These are phyloP conservation scores for Fusarium neocosmosporiellum DNA, from an alignment of 2,329 filamentous ascomycete genomes.

Conservation along the genomic window DNA sequence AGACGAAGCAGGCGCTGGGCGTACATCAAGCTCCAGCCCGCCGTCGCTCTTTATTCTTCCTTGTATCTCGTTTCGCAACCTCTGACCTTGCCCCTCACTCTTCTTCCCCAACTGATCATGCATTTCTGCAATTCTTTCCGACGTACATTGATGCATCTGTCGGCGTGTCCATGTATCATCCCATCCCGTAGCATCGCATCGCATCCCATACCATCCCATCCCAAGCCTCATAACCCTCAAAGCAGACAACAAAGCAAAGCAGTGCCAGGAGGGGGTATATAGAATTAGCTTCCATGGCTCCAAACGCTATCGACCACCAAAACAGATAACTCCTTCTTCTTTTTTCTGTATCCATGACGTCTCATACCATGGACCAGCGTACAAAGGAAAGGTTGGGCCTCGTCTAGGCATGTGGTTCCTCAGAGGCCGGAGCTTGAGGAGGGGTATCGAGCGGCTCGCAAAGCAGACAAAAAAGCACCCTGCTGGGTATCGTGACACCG, in stretches of 20 bases:
- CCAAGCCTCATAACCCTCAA: conserved; percentile 24
- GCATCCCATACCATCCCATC: neutral
- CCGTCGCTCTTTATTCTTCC: conserved; percentile 6
- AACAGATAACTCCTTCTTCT: conserved; percentile 36
- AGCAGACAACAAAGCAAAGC: conserved; percentile 30
- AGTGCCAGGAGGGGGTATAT: conserved; percentile 44
- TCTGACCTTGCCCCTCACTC: conserved; percentile 1
- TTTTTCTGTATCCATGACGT: conserved; percentile 33
- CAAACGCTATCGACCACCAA: conserved; percentile 35
- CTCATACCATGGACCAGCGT: conserved; percentile 22
- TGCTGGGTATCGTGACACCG: conserved; percentile 38
- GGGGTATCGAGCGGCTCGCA: conserved; percentile 42
- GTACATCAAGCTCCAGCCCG: conserved; percentile 32
- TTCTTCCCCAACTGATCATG: conserved; percentile 4
- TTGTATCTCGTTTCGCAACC: conserved; percentile 20
- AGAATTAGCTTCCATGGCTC: conserved; percentile 44
- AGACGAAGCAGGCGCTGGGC: neutral
- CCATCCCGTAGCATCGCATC: neutral
- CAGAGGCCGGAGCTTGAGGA: conserved; percentile 37
- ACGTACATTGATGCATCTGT: conserved; percentile 21
- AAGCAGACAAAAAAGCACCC: conserved; percentile 35
- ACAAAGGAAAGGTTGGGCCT: conserved; percentile 37
- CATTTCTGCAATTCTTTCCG: conserved; percentile 23
- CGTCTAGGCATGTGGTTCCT: conserved; percentile 40
- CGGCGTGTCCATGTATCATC: conserved; percentile 18